Evolutionary conservation across 1,139 yeast species (phyloP).

Genomic region (Arxiozyma bovina): DNA sequence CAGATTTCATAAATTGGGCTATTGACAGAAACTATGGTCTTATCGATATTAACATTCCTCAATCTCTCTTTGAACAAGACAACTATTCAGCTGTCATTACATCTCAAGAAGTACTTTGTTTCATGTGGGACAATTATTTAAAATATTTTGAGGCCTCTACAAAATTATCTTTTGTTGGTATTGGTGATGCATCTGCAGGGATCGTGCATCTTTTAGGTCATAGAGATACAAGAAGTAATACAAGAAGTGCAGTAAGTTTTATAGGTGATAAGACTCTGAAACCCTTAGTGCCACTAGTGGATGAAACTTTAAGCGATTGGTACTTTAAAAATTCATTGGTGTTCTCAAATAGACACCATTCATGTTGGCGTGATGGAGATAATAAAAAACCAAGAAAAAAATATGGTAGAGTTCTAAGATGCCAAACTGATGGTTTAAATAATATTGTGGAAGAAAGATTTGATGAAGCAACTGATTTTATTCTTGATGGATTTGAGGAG

Average conservation of each 20-base stretch:
- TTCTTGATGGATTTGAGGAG: slow-evolving; percentile 58
- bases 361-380: slow-evolving; percentile 62
- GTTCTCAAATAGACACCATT: slow-evolving; percentile 64
- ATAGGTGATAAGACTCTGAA: slow-evolving; percentile 57
- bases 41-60: slow-evolving; percentile 75
- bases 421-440: slow-evolving; percentile 64
- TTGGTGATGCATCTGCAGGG: slow-evolving; percentile 85
- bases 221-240: slow-evolving; percentile 55
- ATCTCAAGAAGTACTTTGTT: slow-evolving; percentile 68
- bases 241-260: slow-evolving; percentile 67
- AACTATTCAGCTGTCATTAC: slow-evolving; percentile 54
- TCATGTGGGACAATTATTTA: slow-evolving; percentile 86
- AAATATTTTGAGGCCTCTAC: slow-evolving; percentile 59
- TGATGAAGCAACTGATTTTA: slow-evolving; percentile 77
- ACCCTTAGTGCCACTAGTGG: slow-evolving; percentile 76
- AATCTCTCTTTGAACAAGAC: slow-evolving; percentile 32
- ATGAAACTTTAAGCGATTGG: slow-evolving; percentile 81
- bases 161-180: slow-evolving; percentile 72
- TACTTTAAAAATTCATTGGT: slow-evolving; percentile 78
- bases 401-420: slow-evolving; percentile 77
- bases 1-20: slow-evolving; percentile 54
- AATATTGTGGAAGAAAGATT: slow-evolving; percentile 74
- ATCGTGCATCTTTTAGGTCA: slow-evolving; percentile 84
- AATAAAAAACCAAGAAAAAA: slow-evolving; percentile 77
- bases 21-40: slow-evolving; percentile 56